These are phyloP conservation scores for Aspergillus arachidicola DNA, from an alignment of 2,329 filamentous ascomycete species.

Conservation along the genomic window DNA sequence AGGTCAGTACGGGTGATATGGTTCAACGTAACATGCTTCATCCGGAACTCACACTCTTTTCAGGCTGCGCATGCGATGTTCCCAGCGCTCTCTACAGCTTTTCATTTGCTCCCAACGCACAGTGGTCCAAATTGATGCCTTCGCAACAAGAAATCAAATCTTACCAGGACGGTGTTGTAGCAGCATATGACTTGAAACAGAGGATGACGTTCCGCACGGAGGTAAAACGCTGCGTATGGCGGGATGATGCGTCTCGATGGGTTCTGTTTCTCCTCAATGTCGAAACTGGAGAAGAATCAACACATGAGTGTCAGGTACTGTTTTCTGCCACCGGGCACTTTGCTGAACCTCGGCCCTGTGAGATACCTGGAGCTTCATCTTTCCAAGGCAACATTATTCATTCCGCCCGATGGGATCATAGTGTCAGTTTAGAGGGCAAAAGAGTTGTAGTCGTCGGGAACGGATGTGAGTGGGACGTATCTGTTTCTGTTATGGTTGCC, in stretches of 20 bases:
- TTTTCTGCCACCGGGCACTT: conserved; percentile 56
- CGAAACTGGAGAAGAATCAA: conserved; percentile 25
- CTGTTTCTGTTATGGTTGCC: too few species aligned
- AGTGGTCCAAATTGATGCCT: conserved; percentile 54
- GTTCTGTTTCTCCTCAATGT: conserved; percentile 29
- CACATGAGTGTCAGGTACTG: conserved; percentile 53
- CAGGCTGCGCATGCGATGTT: too few species aligned
- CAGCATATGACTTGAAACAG: conserved; percentile 36
- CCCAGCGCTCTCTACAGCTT: conserved; percentile 38
- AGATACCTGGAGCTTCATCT: conserved; percentile 14
- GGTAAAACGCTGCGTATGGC: conserved; percentile 44
- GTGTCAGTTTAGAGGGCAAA: too few species aligned
- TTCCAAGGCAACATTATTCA: too few species aligned
- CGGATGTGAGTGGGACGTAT: too few species aligned
- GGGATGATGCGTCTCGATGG: conserved; percentile 56
- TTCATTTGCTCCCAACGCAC: conserved; percentile 55
- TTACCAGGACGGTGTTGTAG: conserved; percentile 54
- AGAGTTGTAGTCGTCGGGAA: too few species aligned
- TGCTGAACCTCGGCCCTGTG: conserved; percentile 53
- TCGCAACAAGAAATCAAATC: conserved; percentile 52
- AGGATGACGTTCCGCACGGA: too few species aligned
- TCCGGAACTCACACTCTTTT: too few species aligned
- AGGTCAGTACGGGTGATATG: conserved; percentile 30
- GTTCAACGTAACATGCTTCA: conserved; percentile 41
- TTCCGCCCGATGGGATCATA: too few species aligned